Conservation (phyloP, 345 rosid genomes). For the Salix purpurea region DNA sequence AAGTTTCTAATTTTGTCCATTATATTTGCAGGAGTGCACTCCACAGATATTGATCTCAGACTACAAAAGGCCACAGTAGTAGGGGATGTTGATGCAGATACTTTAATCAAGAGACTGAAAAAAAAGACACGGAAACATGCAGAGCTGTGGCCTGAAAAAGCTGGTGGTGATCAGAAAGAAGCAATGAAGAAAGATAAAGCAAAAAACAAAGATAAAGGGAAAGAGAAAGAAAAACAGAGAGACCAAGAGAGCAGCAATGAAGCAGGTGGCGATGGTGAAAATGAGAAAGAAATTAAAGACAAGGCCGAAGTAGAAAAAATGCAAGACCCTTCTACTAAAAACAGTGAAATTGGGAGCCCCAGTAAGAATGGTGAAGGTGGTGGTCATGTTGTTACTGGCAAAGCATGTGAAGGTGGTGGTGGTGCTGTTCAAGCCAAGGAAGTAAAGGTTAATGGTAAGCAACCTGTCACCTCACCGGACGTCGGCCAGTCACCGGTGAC, state of each 20-base stretch:
- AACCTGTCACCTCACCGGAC: slow-evolving; percentile 11
- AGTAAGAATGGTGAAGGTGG: too few species aligned
- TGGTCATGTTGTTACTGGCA: not conserved
- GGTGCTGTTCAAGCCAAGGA: slow-evolving; percentile 13
- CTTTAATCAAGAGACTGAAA: slow-evolving; percentile 25
- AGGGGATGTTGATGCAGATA: slow-evolving; percentile 29
- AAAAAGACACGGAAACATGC: slow-evolving; percentile 28
- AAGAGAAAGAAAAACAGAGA: slow-evolving; percentile 7
- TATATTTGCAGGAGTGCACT: slow-evolving; percentile 28
- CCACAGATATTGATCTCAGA: slow-evolving; percentile 28
- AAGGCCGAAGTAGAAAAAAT: not conserved
- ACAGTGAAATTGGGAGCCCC: not conserved
- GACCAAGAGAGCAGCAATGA: slow-evolving; percentile 29
- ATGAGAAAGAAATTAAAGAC: slow-evolving; percentile 1
- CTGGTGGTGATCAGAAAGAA: slow-evolving; percentile 31
- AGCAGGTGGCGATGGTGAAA: slow-evolving; percentile 24
- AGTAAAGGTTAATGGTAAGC: slow-evolving; percentile 10
- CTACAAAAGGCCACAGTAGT: slow-evolving; percentile 35
- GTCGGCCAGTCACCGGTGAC: slow-evolving; percentile 29
- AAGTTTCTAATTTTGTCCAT: not conserved
- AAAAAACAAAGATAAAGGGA: slow-evolving; percentile 18
- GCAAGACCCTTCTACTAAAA: slow-evolving; percentile 4
- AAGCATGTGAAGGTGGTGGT: slow-evolving; percentile 2
- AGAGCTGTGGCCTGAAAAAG: slow-evolving; percentile 44
- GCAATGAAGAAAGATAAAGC: slow-evolving; percentile 27